phyloP scores from a whole-genome alignment of 2,329 filamentous ascomycete species.

The Alternaria sp. region DNA sequence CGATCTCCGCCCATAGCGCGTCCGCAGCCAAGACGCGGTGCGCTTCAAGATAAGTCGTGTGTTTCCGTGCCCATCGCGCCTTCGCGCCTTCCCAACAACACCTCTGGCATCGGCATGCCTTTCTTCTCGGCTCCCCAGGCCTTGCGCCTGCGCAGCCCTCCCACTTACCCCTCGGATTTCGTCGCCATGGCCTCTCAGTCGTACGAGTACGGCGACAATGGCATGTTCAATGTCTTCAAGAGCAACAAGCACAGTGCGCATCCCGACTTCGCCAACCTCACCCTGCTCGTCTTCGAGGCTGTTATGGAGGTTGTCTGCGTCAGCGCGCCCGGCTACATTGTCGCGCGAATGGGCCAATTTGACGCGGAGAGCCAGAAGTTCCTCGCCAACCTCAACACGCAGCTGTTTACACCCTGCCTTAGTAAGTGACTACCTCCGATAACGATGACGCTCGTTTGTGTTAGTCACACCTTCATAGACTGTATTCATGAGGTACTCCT shows the following conservation, averaged over 20 bases:
- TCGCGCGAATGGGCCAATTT: constrained; percentile 89
- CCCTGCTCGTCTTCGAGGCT: constrained; percentile 89
- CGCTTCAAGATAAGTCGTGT: constrained; percentile 28
- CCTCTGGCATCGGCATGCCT: constrained; percentile 32
- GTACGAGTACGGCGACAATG: constrained; percentile 38
- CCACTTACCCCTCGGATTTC: constrained; percentile 29
- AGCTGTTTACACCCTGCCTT: constrained; percentile 94
- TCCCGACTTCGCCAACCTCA: constrained; percentile 71
- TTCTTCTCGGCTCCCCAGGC: constrained; percentile 42
- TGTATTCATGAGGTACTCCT: background rate
- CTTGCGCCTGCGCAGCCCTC: constrained; percentile 45
- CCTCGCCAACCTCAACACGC: constrained; percentile 93
- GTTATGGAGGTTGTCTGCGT: constrained; percentile 96
- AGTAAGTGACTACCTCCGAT: constrained; percentile 60
- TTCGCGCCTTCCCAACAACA: constrained; percentile 10
- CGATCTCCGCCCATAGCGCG: constrained; percentile 11
- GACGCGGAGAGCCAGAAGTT: constrained; percentile 97
- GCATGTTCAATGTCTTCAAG: constrained; percentile 39
- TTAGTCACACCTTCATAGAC: background rate
- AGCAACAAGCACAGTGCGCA: constrained; percentile 55
- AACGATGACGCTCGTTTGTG: background rate
- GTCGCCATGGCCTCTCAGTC: constrained; percentile 44
- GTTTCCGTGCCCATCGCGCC: constrained; percentile 18
- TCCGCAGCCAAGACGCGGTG: constrained; percentile 17
- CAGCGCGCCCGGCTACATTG: constrained; percentile 89